Evolutionary conservation across 164 flowering plant genomes (phyloP).

Genomic region (Santalum album): DNA sequence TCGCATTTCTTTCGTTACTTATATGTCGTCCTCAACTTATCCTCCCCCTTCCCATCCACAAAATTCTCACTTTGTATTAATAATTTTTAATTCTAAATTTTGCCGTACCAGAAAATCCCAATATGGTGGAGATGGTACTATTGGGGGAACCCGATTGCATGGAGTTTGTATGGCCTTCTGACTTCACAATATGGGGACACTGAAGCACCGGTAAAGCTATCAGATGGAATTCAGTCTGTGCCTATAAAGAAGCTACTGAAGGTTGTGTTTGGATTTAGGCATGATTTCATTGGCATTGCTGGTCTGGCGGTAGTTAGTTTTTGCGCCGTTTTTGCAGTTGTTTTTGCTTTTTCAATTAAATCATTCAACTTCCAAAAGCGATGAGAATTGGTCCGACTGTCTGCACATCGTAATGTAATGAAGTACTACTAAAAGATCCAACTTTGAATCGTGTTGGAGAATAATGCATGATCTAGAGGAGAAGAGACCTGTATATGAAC

Average conservation of each 20-base stretch:
- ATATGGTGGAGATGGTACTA: constrained; percentile 99
- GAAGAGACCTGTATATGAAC: too few species aligned
- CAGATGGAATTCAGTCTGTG: constrained; percentile 42
- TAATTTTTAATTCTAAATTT: neutral
- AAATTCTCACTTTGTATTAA: neutral
- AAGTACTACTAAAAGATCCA: too few species aligned
- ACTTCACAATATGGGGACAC: constrained; percentile 74
- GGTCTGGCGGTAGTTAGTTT: constrained; percentile 61
- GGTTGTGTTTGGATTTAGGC: constrained; percentile 57
- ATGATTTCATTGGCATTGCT: constrained; percentile 58
- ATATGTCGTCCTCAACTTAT: too few species aligned
- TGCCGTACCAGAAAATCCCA: constrained; percentile 60
- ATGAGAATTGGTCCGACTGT: constrained; percentile 14
- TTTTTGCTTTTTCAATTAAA: constrained; percentile 77
- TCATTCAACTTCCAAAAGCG: constrained; percentile 85
- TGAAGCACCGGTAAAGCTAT: constrained; percentile 34
- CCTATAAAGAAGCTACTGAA: constrained; percentile 31
- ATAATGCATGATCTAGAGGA: too few species aligned
- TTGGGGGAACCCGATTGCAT: constrained; percentile 85
- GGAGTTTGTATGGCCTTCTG: constrained; percentile 86
- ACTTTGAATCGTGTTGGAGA: too few species aligned
- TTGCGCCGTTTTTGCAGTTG: constrained; percentile 51
- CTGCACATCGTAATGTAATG: too few species aligned
- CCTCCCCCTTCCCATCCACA: neutral
- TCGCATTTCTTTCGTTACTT: too few species aligned